Base-by-base conservation (phyloP, 176 grass and related monocot species). In the Lolium rigidum region DNA sequence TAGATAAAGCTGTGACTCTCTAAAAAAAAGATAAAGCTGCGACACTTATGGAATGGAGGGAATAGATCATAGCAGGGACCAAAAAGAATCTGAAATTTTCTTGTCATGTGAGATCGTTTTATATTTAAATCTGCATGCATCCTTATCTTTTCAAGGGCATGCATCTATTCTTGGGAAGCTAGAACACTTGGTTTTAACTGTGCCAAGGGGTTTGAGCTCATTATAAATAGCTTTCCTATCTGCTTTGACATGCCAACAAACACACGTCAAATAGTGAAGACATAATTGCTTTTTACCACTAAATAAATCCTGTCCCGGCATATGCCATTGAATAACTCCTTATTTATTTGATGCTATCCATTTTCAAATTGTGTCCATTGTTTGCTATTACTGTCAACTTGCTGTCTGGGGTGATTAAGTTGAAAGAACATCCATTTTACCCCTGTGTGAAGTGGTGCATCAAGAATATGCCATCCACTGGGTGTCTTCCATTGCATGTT, bases 201-300 rank as follows among this genome's bases (percentile, higher is more conserved):
- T 65, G 17, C 21, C 15, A 48, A 87, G 78, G 72, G 24, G 15
- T 74, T 79, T 80, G 9, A 50, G 24, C 60, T 83, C 47, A 55
- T 73, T 65, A 78, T 64, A 62, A 48, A 24, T 70, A 71, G 62
- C 10, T 13, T 63, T 64, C 41, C 41, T 28, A 9, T 55, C 47
- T 85, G 44, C 15, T 59, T 57, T 70, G 25, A 59, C 76, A 63
- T 56, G 25, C 51, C 48, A 46, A 44, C 47, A 75, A 75, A 72
- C 24, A 50, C 39, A 10, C 18, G 9, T 37, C 43, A 13, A 43
- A 62, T 52, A 44, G 72, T 51, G 48, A 76, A 76, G 73, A 76
- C 0, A 76, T 54, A 54, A 54, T 54, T 31, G 14, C 1, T 18
- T 35, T 54, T 76, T 54, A 76, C 14, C 73, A 76, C 15, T 76